A percentile compares a stretch with the other conserved stretches of the same genome.
These are phyloP conservation scores for Cetraspora pellucida DNA, from an alignment of 192 early-diverging fungal genomes.

Conservation along the genomic window DNA sequence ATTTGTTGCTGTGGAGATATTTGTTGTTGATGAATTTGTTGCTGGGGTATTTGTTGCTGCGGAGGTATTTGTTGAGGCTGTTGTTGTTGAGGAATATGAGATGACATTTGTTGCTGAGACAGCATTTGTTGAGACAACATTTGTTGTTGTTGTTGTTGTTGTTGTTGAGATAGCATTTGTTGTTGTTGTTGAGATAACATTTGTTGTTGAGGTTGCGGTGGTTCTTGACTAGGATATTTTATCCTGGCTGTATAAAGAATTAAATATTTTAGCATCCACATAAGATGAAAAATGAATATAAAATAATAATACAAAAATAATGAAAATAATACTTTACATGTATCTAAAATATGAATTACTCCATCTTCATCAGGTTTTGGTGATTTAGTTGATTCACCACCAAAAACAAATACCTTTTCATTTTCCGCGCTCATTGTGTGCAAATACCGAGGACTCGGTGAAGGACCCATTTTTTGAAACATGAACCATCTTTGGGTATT, in stretches of 20 bases:
- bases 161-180: too few relatives aligned
- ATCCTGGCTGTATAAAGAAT: slow-evolving; percentile 45
- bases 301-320: not conserved
- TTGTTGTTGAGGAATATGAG: not conserved
- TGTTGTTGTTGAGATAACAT: too few relatives aligned
- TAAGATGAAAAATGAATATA: not conserved
- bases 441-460: slow-evolving; percentile 48
- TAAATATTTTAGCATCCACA: not conserved
- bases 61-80: not conserved
- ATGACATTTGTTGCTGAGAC: not conserved
- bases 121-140: not conserved
- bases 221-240: slow-evolving; percentile 35
- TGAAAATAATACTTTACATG: slow-evolving; percentile 37
- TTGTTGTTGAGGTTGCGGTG: not conserved
- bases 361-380: slow-evolving; percentile 49
- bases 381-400: slow-evolving; percentile 51
- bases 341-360: slow-evolving; percentile 50
- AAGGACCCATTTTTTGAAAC: slow-evolving; percentile 51
- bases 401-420: slow-evolving; percentile 54
- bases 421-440: slow-evolving; percentile 49
- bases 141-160: too few relatives aligned
- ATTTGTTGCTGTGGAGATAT: not conserved
- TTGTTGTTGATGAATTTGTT: not conserved
- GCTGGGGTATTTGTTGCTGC: not conserved
- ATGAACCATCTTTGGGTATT: slow-evolving; percentile 48